Evolutionary conservation across 768 basidiomycete species (phyloP), one percentile per base, ranked within the genome.

Genomic region (Trametes villosa): DNA sequence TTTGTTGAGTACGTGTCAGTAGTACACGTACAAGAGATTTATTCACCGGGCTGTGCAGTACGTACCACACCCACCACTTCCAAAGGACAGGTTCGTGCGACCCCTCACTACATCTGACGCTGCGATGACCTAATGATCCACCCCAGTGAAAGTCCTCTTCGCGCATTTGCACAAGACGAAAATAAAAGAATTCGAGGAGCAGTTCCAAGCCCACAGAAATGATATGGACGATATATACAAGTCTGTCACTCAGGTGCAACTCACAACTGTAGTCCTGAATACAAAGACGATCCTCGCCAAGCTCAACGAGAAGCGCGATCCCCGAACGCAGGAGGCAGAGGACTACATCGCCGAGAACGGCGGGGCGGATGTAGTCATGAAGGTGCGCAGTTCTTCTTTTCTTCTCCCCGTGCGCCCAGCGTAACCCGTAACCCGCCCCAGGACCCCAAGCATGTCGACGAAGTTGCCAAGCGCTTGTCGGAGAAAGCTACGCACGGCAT

Each of bases 121-220:
- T n/a, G 7, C 2, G 0, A 36, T 38, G 31, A 3, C 45, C 33
- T 6, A 33, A 18, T 26, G n/a, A 56, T 15, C 17, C 24, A 13
- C n/a, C 46, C 6, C 29, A 57, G 56, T 41, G 38, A 57, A 57
- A 26, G 20, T 50, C 13, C 27, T 57, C 4, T 57, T 57, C 38
- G 22, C 55, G 2, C 34, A 38, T 27, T 4, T 40, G 3, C 55
- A 57, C 33, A 57, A 48, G 47, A 18, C 20, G n/a, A 48, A 38
- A 18, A 18, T 57, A 1, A 36, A 57, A 22, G 20, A 48, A 8
- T 57, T 57, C 29, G n/a, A 9, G 38, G 17, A 22, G 2, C 26
- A 29, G 1, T 57, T 57, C 30, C 27, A 42, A 12, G 20, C 41
- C 13, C 47, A 49, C 11, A 22, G 29, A 20, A 47, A 57, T n/a